These are phyloP conservation scores for Aspergillus versicolor DNA, from an alignment of 2,329 filamentous ascomycete species.

Conservation along the genomic window DNA sequence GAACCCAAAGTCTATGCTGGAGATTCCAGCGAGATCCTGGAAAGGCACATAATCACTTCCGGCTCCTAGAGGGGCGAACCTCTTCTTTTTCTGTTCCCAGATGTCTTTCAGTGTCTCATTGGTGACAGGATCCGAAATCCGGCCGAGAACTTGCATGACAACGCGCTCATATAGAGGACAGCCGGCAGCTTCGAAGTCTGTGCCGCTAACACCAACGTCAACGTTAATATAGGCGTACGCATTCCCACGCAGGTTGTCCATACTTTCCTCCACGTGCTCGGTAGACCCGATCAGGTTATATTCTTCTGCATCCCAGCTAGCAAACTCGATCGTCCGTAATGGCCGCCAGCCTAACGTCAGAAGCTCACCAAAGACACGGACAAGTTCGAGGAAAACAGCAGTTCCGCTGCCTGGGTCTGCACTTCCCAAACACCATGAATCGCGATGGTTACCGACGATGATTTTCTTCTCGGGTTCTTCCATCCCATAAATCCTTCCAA, in stretches of 20 bases:
- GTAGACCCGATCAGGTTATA: conserved; percentile 95
- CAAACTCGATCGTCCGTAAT: conserved; percentile 91
- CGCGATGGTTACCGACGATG: conserved; percentile 89
- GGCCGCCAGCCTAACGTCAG: conserved; percentile 79
- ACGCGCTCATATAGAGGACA: conserved; percentile 76
- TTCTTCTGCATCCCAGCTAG: conserved; percentile 91
- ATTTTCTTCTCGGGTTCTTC: conserved; percentile 82
- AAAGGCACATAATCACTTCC: conserved; percentile 86
- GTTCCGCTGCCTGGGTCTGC: conserved; percentile 84
- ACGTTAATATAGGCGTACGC: conserved; percentile 90
- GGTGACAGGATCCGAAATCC: conserved; percentile 68
- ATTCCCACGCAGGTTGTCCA: conserved; percentile 69
- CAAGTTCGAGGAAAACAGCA: conserved; percentile 85
- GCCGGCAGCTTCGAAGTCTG: conserved; percentile 72
- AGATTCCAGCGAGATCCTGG: conserved; percentile 85
- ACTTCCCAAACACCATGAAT: conserved; percentile 87
- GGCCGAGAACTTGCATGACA: conserved; percentile 70
- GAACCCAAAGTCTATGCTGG: conserved; percentile 83
- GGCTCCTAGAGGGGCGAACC: conserved; percentile 68
- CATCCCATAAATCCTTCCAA: conserved; percentile 78
- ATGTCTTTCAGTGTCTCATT: conserved; percentile 72
- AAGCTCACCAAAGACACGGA: conserved; percentile 79
- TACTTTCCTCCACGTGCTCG: conserved; percentile 86
- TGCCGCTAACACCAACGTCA: conserved; percentile 75
- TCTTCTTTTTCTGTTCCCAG: conserved; percentile 64